These are phyloP conservation scores for Fusarium bactridioides DNA, from an alignment of 2,329 filamentous ascomycete species.

Conservation along the genomic window DNA sequence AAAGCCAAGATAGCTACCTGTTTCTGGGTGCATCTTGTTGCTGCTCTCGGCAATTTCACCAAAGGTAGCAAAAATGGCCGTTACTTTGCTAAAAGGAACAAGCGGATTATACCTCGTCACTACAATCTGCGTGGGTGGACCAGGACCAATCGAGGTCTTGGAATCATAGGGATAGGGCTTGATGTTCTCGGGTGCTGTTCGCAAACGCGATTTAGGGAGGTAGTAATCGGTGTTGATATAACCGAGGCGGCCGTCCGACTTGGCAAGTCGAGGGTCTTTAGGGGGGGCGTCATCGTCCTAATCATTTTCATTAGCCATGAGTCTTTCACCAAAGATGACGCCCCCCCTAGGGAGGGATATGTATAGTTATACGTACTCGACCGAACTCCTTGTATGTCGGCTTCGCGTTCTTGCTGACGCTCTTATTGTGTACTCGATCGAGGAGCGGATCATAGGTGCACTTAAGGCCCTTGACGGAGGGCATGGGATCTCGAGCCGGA, in stretches of 20 bases:
- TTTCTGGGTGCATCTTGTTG: constrained; percentile 94
- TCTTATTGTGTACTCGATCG: constrained; percentile 59
- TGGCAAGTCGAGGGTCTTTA: constrained; percentile 81
- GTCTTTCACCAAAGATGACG: constrained; percentile 64
- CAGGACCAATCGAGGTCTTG: constrained; percentile 84
- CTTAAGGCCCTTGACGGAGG: constrained; percentile 62
- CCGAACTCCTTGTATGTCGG: constrained; percentile 70
- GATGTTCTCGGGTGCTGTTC: constrained; percentile 78
- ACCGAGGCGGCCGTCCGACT: constrained; percentile 67
- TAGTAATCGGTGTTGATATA: constrained; percentile 76
- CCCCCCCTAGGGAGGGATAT: constrained; percentile 58
- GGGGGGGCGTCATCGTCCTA: constrained; percentile 82
- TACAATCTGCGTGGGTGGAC: constrained; percentile 88
- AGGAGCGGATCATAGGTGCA: constrained; percentile 69
- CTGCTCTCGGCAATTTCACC: constrained; percentile 90
- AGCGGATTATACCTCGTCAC: constrained; percentile 97
- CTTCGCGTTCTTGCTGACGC: constrained; percentile 65
- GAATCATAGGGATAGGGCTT: constrained; percentile 84
- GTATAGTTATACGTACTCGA: constrained; percentile 67
- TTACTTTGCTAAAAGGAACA: constrained; percentile 79
- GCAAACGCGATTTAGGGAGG: constrained; percentile 74
- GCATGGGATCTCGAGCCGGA: constrained; percentile 65
- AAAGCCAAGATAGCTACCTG: constrained; percentile 92
- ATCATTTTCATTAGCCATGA: constrained; percentile 67
- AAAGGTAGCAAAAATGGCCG: constrained; percentile 78